Evolutionary conservation across 306 rosid species (phyloP).

Genomic region (Trichosanthes cucumerina): DNA sequence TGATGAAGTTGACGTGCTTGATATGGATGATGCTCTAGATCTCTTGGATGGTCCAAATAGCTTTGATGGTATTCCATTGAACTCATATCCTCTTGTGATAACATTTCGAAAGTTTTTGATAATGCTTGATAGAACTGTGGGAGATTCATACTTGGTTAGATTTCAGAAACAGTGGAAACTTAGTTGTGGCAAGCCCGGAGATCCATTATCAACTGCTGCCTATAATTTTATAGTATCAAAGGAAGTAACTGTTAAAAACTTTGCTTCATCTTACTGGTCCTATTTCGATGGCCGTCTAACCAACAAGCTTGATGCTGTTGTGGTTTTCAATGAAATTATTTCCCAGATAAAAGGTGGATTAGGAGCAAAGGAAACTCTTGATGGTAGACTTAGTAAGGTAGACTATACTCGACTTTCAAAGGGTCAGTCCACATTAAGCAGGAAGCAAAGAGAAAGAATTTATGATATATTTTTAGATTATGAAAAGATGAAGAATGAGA

Average conservation of each 20-base stretch:
- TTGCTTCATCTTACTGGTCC: slow-evolving; percentile 49
- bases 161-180: slow-evolving; percentile 14
- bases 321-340: slow-evolving; percentile 48
- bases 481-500: slow-evolving; percentile 39
- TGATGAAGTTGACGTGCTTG: slow-evolving; percentile 16
- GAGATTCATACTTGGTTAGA: slow-evolving; percentile 48
- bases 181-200: slow-evolving; percentile 11
- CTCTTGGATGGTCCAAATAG: slow-evolving; percentile 35
- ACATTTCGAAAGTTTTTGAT: slow-evolving; percentile 49
- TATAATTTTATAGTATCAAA: slow-evolving; percentile 33
- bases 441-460: slow-evolving; percentile 27
- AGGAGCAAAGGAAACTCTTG: slow-evolving; percentile 14
- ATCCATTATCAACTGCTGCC: slow-evolving; percentile 17
- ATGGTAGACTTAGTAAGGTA: slow-evolving; percentile 30
- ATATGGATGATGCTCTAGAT: slow-evolving; percentile 22
- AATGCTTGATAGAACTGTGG: slow-evolving; percentile 67
- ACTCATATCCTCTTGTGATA: slow-evolving; percentile 50
- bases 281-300: slow-evolving; percentile 29
- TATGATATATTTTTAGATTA: slow-evolving; percentile 43
- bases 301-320: slow-evolving; percentile 35
- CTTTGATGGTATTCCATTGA: slow-evolving; percentile 29
- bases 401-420: slow-evolving; percentile 29
- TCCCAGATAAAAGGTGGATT: slow-evolving; percentile 51
- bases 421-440: slow-evolving; percentile 24
- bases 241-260: slow-evolving; percentile 42